A percentile compares a stretch with the other conserved stretches of the same genome.
Conservation (phyloP, 1,284 basidiomycete genomes). For the Trichosporon faecale region DNA sequence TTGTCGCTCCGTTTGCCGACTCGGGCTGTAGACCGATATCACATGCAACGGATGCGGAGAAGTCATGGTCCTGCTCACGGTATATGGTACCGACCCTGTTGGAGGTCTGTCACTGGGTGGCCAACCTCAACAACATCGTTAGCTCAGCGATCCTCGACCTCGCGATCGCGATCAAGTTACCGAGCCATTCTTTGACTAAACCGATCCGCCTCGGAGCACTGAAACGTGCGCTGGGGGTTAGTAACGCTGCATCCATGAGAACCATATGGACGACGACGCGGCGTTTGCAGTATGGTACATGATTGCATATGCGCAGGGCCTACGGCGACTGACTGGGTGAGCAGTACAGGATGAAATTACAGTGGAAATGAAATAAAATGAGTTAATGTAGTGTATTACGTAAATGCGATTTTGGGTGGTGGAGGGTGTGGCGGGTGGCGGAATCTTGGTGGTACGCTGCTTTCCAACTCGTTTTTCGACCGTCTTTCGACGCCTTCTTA, state of each 20-base stretch:
- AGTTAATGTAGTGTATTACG: not conserved
- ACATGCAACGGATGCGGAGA: not conserved
- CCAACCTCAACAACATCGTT: too few species aligned
- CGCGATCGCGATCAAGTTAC: not conserved
- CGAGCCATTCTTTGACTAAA: not conserved
- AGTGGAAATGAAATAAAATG: not conserved
- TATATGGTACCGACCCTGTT: too few species aligned
- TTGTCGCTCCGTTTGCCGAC: not conserved
- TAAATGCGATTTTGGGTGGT: not conserved
- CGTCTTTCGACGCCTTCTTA: not conserved
- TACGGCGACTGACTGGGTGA: not conserved
- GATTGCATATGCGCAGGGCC: conserved; percentile 1
- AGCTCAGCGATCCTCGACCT: not conserved
- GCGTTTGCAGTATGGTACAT: not conserved
- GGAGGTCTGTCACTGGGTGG: too few species aligned
- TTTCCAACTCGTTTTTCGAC: not conserved
- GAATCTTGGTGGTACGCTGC: not conserved
- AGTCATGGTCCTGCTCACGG: too few species aligned
- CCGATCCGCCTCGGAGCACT: not conserved
- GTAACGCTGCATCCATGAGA: not conserved
- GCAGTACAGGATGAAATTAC: not conserved
- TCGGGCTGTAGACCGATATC: not conserved
- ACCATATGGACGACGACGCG: not conserved
- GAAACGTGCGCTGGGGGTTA: not conserved
- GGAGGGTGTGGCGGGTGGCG: not conserved